These are phyloP conservation scores for Leccinum longicurvipes DNA, from an alignment of 768 basidiomycete genomes.

Conservation along the genomic window DNA sequence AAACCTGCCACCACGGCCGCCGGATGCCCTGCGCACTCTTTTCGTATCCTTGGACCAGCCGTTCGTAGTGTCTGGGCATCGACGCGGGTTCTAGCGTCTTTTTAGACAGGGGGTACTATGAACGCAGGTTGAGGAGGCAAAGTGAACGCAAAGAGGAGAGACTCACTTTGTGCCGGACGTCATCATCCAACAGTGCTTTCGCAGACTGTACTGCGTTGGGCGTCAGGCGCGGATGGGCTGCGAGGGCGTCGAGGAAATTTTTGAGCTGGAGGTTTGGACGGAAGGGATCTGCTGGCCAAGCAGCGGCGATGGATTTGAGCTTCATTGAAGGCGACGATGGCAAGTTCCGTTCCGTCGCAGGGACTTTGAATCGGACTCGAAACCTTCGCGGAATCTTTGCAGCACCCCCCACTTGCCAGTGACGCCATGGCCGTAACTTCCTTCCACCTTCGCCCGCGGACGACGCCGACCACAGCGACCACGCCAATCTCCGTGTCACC, in stretches of 20 bases:
- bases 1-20: constrained; percentile 82
- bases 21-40: constrained; percentile 72
- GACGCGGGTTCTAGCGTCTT: constrained; percentile 67
- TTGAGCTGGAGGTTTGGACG: constrained; percentile 74
- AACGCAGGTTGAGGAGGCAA: constrained; percentile 10
- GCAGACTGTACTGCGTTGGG: constrained; percentile 58
- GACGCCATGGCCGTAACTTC: neutral
- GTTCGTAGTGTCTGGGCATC: constrained; percentile 67
- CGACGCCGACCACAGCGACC: neutral
- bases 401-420: neutral
- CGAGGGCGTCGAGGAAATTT: constrained; percentile 59
- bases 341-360: constrained; percentile 15
- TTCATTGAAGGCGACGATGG: constrained; percentile 31
- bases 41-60: constrained; percentile 68
- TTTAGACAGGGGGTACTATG: constrained; percentile 63
- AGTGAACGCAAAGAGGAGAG: too few relatives aligned
- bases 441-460: neutral
- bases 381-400: constrained; percentile 20
- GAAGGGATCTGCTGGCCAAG: constrained; percentile 73
- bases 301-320: constrained; percentile 51
- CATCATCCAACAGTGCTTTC: constrained; percentile 51
- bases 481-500: neutral
- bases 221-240: constrained; percentile 67
- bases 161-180: constrained; percentile 54
- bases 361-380: constrained; percentile 20